Evolutionary conservation across 2,329 filamentous ascomycete species (phyloP).

Genomic region (Diplodia scrobiculata): DNA sequence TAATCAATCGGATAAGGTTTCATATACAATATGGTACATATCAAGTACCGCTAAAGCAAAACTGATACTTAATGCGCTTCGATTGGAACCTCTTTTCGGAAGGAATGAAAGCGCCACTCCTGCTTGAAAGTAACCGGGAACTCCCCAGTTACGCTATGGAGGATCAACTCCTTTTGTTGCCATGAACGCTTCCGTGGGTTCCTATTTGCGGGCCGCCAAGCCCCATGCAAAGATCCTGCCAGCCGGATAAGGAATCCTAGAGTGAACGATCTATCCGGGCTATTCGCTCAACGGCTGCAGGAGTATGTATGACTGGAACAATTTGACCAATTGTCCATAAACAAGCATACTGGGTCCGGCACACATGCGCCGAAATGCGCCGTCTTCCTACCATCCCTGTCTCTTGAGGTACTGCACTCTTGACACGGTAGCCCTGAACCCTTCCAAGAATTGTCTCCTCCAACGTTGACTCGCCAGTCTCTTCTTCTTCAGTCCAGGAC

Average conservation of each 20-base stretch:
- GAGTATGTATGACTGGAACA: not conserved
- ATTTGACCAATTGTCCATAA: no score
- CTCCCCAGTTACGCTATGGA: not conserved
- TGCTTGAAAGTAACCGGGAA: not conserved
- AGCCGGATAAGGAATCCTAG: not conserved
- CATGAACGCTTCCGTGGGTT: not conserved
- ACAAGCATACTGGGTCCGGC: not conserved
- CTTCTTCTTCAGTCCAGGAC: slow-evolving; percentile 76
- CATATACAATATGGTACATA: slow-evolving; percentile 20
- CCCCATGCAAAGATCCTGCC: not conserved
- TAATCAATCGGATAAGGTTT: not conserved
- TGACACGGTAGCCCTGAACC: slow-evolving; percentile 65
- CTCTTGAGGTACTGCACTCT: slow-evolving; percentile 70
- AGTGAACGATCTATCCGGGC: not conserved
- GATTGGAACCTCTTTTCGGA: not conserved
- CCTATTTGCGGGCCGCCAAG: not conserved
- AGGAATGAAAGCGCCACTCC: not conserved
- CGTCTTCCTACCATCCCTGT: slow-evolving; percentile 69
- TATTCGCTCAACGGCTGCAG: not conserved
- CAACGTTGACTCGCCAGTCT: slow-evolving; percentile 69
- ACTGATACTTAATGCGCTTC: not conserved
- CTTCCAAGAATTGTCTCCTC: slow-evolving; percentile 67
- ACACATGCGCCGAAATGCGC: not conserved
- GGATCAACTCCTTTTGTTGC: not conserved
- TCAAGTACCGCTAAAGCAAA: slow-evolving; percentile 4